These are phyloP conservation scores for Telopea speciosissima DNA, from an alignment of 177 flowering plant genomes.

Conservation along the genomic window DNA sequence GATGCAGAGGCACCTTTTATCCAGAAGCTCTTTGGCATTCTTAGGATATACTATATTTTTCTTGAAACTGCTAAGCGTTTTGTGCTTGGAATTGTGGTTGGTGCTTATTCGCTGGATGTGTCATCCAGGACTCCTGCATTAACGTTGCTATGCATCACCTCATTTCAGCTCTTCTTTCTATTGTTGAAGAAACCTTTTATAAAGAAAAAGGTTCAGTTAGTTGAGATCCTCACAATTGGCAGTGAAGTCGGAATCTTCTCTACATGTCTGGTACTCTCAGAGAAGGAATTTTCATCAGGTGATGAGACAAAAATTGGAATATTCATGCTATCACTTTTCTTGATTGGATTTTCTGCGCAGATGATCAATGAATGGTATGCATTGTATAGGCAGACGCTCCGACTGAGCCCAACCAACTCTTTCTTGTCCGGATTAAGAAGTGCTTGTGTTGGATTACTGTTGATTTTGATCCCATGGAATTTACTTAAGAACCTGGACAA, in stretches of 20 bases:
- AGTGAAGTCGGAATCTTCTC: conserved; percentile 60
- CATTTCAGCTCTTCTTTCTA: conserved; percentile 86
- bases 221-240: conserved; percentile 68
- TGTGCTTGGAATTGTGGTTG: conserved; percentile 59
- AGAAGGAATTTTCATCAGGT: conserved; percentile 29
- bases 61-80: conserved; percentile 61
- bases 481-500: conserved; percentile 31
- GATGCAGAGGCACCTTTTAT: conserved; percentile 94
- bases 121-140: conserved; percentile 45
- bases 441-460: conserved; percentile 46
- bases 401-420: conserved; percentile 34
- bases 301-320: conserved; percentile 47
- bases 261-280: conserved; percentile 40
- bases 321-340: conserved; percentile 57
- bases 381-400: conserved; percentile 43
- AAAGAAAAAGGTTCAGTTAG: conserved; percentile 80
- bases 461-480: conserved; percentile 44
- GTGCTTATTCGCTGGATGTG: conserved; percentile 34
- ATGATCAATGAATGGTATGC: conserved; percentile 70
- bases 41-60: conserved; percentile 79
- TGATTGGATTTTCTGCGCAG: conserved; percentile 47
- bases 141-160: conserved; percentile 49
- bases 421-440: conserved; percentile 50
- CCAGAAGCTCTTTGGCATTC: conserved; percentile 83
- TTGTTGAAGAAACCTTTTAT: conserved; percentile 93